These are phyloP conservation scores for Micractinium conductrix DNA, from an alignment of 139 green algal species.

Conservation along the genomic window DNA sequence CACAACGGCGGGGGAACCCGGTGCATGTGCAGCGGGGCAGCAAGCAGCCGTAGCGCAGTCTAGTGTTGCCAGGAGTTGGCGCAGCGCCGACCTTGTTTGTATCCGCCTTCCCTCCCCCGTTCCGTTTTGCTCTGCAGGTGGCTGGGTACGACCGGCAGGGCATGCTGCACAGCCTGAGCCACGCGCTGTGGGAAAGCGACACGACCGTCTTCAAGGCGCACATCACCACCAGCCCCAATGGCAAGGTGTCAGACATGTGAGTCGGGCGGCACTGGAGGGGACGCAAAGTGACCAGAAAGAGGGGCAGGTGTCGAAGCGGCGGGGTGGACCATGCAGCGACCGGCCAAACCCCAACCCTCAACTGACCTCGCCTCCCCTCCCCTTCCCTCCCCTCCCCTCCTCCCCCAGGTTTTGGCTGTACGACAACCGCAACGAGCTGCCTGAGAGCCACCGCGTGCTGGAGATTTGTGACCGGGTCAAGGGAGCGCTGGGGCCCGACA, in stretches of 20 bases:
- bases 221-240: conserved; percentile 67
- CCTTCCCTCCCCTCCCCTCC: too few species aligned
- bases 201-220: conserved; percentile 64
- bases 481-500: conserved; percentile 51
- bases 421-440: conserved; percentile 44
- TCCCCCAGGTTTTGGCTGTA: conserved; percentile 87
- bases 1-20: too few species aligned
- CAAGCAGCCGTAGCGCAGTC: too few species aligned
- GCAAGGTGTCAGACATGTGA: conserved; percentile 71
- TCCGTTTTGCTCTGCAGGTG: conserved; percentile 32
- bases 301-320: too few species aligned
- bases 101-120: not conserved
- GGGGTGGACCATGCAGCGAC: too few species aligned
- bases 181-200: conserved; percentile 71
- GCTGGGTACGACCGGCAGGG: conserved; percentile 56
- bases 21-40: not conserved
- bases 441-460: conserved; percentile 50
- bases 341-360: too few species aligned
- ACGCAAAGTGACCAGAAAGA: too few species aligned
- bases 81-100: not conserved
- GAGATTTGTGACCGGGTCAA: conserved; percentile 63
- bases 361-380: too few species aligned
- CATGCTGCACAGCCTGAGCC: conserved; percentile 64
- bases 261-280: too few species aligned
- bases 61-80: too few species aligned